Base-by-base conservation (phyloP, 192 early-diverging fungal genomes). In the Thamnidium elegans region DNA sequence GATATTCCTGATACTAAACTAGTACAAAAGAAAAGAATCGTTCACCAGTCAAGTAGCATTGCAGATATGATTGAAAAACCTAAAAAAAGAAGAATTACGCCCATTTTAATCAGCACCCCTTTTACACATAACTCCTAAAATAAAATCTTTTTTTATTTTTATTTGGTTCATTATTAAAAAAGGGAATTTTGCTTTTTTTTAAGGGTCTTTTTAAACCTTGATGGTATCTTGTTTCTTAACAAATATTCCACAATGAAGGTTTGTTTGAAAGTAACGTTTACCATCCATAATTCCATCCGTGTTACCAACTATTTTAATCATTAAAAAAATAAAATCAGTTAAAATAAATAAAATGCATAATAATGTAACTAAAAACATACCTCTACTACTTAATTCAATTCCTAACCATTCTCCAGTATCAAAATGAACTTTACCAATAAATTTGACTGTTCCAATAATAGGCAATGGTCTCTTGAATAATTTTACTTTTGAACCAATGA, bases 181-280 rank as follows among this genome's bases (percentile, higher is more conserved):
- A 26, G 44, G n/a, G 7, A 20, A 2, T 39, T 19, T 52, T 52
- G 8, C 19, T 20, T n/a, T 6, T 58, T 26, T 26, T 26, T 26
- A 2, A 26, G 3, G 26, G 26, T 7, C 1, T 59, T 20, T 11
- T 46, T 30, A 30, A 23, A 46, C 1, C 36, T 39, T 39, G 36
- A 39, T 4, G 9, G 36, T 19, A 14, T 65, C 71, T 34, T 73
- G 54, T 43, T 43, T 39, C 21, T 68, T 52, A 14, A 68, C 66
- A 65, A 73, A 73, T 26, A 73, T 61, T n/a, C 66, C 71, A 54
- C 71, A 55, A 19, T 73, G 71, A 31, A 65, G 62, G 45, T 73
- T 66, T 14, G 71, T 73, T 36, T 68, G 67, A 50, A 73, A 73
- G 20, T 73, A 73, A 8, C 62, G 61, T n/a, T 63, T 52, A 0